Base-by-base conservation (phyloP, 2,329 filamentous ascomycete species). In the Claviceps sp. region DNA sequence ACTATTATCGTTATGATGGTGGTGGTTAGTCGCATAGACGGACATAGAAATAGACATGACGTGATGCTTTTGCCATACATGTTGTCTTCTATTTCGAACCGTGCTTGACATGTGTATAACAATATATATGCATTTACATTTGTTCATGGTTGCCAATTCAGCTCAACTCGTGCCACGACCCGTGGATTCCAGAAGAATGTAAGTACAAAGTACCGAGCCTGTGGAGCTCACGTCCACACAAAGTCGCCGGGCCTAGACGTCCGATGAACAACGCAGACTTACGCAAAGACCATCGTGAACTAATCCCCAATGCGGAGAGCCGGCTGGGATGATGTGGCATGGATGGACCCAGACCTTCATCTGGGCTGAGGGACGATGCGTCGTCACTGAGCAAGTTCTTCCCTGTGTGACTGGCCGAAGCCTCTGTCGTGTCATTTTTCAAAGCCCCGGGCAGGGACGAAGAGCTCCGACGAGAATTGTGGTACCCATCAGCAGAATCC, bases 91-190 rank as follows among this genome's bases (percentile, higher is more conserved):
- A 4, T 38, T 2, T 50, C 14, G 10, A 34, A 34, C 30, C 30
- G 30, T 34, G 30, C 30, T 11, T 34, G 30, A 34, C 30, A 34
- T 34, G 30, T 34, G 11, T 34, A 34, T 34, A 34, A 11, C 4
- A 34, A 34, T 34, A 34, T 34, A 34, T 34, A 34, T 34, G 4
- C 30, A 34, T 34, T 10, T 34, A 11, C 30, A 34, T 34, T 34
- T 34, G 30, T 34, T 34, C 30, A 4, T 34, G 30, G 30, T 34
- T 34, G 30, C 10, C 30, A 34, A 34, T 34, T 34, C 30, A 81
- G 57, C 67, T 81, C 42, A 67, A 68, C 45, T 77, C 76, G 1
- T 74, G 78, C 46, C 69, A 69, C 57, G 76, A 80, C 10, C 73
- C 73, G 77, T 56, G 77, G 17, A 19, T 1, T 19, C 17, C 17